These are phyloP conservation scores for Pleurotus eryngii DNA, from an alignment of 768 basidiomycete species.

Conservation along the genomic window DNA sequence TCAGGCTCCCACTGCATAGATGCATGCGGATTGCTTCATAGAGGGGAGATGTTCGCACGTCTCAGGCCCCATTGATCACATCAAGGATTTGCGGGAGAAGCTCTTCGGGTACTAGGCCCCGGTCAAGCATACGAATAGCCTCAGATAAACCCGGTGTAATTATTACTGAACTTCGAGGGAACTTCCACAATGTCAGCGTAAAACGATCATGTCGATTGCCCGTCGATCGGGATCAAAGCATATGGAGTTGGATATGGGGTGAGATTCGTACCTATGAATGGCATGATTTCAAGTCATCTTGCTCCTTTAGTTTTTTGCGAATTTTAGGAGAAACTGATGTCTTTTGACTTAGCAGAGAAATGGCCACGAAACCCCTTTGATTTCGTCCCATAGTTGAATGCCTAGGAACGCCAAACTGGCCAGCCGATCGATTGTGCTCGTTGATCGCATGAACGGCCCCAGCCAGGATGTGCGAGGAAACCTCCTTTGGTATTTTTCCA, in stretches of 20 bases:
- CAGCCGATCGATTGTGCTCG: neutral
- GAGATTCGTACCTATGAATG: neutral
- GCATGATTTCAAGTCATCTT: neutral
- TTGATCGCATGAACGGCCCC: neutral
- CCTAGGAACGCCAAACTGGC: neutral
- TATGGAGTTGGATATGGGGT: neutral
- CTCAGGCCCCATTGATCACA: neutral
- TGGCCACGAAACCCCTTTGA: neutral
- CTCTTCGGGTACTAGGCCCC: neutral
- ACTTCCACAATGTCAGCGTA: constrained; percentile 8
- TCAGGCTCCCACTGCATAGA: no score
- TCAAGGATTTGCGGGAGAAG: constrained; percentile 9
- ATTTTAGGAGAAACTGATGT: neutral
- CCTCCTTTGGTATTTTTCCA: no score
- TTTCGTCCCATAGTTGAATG: constrained; percentile 3
- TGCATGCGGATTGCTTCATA: no score
- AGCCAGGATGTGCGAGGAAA: no score
- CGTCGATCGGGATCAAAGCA: constrained; percentile 7
- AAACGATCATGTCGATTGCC: neutral
- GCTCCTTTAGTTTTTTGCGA: neutral
- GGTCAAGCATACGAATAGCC: no score
- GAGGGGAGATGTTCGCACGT: neutral
- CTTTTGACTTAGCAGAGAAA: neutral
- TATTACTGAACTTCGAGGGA: neutral
- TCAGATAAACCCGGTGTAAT: neutral